These are phyloP conservation scores for Tolypocladium ovalisporum DNA, from an alignment of 2,329 filamentous ascomycete species.

Conservation along the genomic window DNA sequence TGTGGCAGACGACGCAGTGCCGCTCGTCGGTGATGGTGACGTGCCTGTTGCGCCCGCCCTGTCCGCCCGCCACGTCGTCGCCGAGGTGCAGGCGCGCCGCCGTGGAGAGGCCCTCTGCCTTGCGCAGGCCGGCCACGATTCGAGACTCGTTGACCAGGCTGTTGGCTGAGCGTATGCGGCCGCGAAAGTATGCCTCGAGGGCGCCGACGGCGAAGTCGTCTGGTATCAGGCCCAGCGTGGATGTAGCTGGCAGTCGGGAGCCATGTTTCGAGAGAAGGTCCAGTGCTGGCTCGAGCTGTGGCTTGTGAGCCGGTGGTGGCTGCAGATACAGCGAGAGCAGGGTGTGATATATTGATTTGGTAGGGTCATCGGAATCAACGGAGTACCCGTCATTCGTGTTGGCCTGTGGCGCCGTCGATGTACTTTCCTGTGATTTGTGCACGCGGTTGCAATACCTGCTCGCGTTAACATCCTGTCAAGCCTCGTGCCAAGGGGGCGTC, in stretches of 20 bases:
- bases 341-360: slow-evolving; percentile 81
- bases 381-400: slow-evolving; percentile 20
- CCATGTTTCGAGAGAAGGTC: slow-evolving; percentile 86
- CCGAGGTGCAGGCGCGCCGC: slow-evolving; percentile 68
- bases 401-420: slow-evolving; percentile 21
- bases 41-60: slow-evolving; percentile 46
- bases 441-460: slow-evolving; percentile 78
- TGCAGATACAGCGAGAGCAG: slow-evolving; percentile 82
- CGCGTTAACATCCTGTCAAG: slow-evolving; percentile 9
- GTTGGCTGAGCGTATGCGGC: slow-evolving; percentile 79
- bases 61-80: slow-evolving; percentile 42
- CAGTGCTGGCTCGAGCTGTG: slow-evolving; percentile 69
- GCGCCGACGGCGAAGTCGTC: slow-evolving; percentile 65
- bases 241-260: slow-evolving; percentile 76
- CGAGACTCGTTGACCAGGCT: slow-evolving; percentile 70
- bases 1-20: slow-evolving; percentile 87
- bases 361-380: slow-evolving; percentile 34
- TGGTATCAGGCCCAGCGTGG: slow-evolving; percentile 78
- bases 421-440: slow-evolving; percentile 49
- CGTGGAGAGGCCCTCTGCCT: slow-evolving; percentile 66
- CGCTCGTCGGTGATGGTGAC: slow-evolving; percentile 81
- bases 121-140: slow-evolving; percentile 65
- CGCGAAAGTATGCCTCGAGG: slow-evolving; percentile 83
- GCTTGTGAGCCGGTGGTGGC: slow-evolving; percentile 61
- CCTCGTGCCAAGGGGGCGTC: slow-evolving; percentile 16